phyloP scores from a whole-genome alignment of 2,329 filamentous ascomycete species.

The Dactylonectria estremocensis region DNA sequence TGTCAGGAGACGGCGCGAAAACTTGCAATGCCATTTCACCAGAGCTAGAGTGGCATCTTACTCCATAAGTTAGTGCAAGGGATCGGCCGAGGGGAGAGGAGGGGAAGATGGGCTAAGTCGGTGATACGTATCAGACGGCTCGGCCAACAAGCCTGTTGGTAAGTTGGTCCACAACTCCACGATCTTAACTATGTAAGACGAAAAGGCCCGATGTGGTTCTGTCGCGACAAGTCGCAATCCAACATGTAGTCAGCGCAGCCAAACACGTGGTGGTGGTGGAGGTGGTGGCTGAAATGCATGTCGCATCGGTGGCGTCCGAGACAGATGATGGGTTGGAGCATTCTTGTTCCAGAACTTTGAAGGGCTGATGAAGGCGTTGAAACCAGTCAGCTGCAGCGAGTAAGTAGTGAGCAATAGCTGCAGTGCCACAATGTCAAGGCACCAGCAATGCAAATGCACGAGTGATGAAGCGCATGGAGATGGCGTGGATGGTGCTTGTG shows the following conservation, averaged over 20 bases:
- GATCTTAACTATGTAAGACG: background rate
- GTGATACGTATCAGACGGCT: background rate
- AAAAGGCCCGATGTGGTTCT: background rate
- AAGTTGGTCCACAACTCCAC: background rate
- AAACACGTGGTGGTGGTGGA: conserved; percentile 20
- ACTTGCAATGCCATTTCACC: conserved; percentile 19
- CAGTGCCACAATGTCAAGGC: background rate
- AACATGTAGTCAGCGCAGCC: conserved; percentile 17
- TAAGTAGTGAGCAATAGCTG: background rate
- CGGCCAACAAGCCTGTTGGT: background rate
- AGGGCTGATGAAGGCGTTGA: background rate
- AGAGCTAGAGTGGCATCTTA: background rate
- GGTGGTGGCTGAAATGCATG: conserved; percentile 14
- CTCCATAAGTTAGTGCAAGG: background rate
- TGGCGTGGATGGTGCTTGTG: conserved; percentile 18
- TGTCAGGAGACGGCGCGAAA: background rate
- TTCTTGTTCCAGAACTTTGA: conserved; percentile 4
- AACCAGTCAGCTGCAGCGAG: background rate
- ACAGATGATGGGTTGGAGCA: conserved; percentile 7
- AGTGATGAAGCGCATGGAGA: background rate
- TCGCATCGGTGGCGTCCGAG: conserved; percentile 14
- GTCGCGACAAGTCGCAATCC: conserved; percentile 14
- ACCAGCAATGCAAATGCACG: conserved; percentile 10
- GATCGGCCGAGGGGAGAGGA: background rate
- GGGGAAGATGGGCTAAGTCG: background rate